Evolutionary conservation across 257 asterid genomes (phyloP), one percentile per base, ranked within the genome.

Genomic region (Paraleonurus japonicus): DNA sequence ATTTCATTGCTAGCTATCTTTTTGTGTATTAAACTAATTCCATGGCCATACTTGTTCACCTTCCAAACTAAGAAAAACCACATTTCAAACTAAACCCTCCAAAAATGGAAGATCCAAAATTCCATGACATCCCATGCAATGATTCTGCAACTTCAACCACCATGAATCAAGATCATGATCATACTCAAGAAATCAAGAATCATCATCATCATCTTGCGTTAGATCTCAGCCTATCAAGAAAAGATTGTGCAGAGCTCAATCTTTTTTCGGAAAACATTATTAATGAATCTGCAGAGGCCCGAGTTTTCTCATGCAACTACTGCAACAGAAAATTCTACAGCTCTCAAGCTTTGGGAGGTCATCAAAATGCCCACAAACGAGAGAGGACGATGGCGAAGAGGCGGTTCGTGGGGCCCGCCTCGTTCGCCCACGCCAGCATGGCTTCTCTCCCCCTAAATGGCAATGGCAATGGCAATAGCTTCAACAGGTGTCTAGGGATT

Each of bases 271-370:
- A 10, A 2, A 53, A 24, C 5, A 24, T 11, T 4, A 26, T 24
- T 2, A 7, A 54, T 2, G 7, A 5, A 4, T 48, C 58, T 12
- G 39, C 5, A 2, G 85, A 82, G 79, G 85, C 86, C 0, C 86
- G 92, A 4, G 92, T 88, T 0, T 95, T 89, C 58, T 79, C 98
- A 1, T 95, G 99, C 89, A 95, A 89, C 76, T 95, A 88, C 74
- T 95, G 98, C 77, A 88, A 78, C 26, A 64, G 97, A 5, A 92
- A 88, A 43, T 95, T 95, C 79, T 88, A 85, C 77, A 92, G 98
- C 76, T 95, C 99, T 0, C 98, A 95, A 53, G 99, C 99, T 1
- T 81, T 95, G 0, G 99, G 98, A 0, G 99, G 99, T 63, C 99
- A 95, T 33, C 99, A 95, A 63, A 95, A 95, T 41, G 99, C 98